These are phyloP conservation scores for Plasmodium gaboni DNA, from an alignment of 169 alveolate genomes.

Conservation along the genomic window DNA sequence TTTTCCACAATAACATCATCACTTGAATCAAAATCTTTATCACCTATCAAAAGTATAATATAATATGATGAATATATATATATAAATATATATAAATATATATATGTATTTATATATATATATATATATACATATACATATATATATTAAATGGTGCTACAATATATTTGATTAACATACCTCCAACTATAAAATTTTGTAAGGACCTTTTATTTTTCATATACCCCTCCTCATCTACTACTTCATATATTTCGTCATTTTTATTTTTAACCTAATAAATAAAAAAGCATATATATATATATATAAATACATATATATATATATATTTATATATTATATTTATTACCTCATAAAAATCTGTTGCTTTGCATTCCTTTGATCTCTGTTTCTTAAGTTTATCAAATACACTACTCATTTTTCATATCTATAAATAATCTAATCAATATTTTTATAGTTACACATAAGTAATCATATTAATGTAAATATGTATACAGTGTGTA, in stretches of 20 bases:
- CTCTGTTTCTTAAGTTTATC: conserved; percentile 69
- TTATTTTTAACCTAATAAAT: conserved; percentile 36
- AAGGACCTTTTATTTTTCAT: conserved; percentile 56
- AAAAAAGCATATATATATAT: neutral
- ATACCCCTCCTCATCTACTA: conserved; percentile 75
- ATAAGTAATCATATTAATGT: neutral
- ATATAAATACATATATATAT: neutral
- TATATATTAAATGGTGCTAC: no score
- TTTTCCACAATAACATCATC: conserved; percentile 64
- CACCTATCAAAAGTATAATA: conserved; percentile 17
- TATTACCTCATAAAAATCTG: conserved; percentile 71
- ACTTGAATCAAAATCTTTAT: conserved; percentile 69
- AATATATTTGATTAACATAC: neutral
- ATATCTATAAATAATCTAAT: neutral
- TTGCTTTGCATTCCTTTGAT: conserved; percentile 73
- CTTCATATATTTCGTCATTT: conserved; percentile 68
- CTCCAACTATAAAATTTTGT: conserved; percentile 67
- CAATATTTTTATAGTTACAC: neutral
- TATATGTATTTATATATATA: neutral
- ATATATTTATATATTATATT: conserved; percentile 3
- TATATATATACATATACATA: no score
- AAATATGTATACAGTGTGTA: neutral
- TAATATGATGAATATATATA: neutral
- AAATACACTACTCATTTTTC: conserved; percentile 73
- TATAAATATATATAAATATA: neutral